These are phyloP conservation scores for Alternaria burnsii DNA, from an alignment of 2,329 filamentous ascomycete species.

Conservation along the genomic window DNA sequence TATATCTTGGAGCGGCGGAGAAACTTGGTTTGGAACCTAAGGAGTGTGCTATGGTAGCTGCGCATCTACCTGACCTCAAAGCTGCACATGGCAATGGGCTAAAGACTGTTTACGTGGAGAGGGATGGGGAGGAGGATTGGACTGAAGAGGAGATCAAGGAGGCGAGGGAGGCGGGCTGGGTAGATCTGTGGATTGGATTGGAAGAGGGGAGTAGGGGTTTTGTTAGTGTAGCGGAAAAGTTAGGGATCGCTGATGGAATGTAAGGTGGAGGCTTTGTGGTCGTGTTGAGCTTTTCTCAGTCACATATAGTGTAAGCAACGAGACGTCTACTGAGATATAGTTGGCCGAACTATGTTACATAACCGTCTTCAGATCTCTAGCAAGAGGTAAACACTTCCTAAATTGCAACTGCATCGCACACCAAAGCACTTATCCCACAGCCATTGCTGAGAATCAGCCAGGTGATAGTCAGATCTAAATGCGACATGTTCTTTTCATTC, in stretches of 20 bases:
- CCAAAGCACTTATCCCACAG: no score
- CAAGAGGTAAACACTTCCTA: no score
- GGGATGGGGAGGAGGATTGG: slow-evolving; percentile 72
- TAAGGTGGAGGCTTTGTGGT: no score
- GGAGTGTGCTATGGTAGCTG: slow-evolving; percentile 79
- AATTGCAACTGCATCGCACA: no score
- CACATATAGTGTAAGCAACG: no score
- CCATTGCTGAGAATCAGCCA: accelerated
- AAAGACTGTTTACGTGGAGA: slow-evolving; percentile 77
- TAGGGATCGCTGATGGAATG: slow-evolving; percentile 30
- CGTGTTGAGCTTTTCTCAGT: no score
- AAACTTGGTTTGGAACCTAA: slow-evolving; percentile 64
- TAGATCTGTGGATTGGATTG: slow-evolving; percentile 64
- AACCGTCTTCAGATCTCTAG: no score
- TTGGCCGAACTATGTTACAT: no score
- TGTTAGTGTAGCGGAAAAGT: slow-evolving; percentile 52
- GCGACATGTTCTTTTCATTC: no score
- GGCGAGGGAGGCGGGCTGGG: slow-evolving; percentile 65
- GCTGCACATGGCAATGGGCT: slow-evolving; percentile 72
- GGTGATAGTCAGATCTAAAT: accelerated
- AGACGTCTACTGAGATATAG: no score
- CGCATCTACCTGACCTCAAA: slow-evolving; percentile 74
- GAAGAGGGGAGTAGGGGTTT: slow-evolving; percentile 60
- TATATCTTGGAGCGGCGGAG: slow-evolving; percentile 73
- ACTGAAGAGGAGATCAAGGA: slow-evolving; percentile 59